A percentile compares a stretch with the other conserved stretches of the same genome.
phyloP scores from a whole-genome alignment of 2,329 filamentous ascomycete species.

The Colletotrichum sp. region DNA sequence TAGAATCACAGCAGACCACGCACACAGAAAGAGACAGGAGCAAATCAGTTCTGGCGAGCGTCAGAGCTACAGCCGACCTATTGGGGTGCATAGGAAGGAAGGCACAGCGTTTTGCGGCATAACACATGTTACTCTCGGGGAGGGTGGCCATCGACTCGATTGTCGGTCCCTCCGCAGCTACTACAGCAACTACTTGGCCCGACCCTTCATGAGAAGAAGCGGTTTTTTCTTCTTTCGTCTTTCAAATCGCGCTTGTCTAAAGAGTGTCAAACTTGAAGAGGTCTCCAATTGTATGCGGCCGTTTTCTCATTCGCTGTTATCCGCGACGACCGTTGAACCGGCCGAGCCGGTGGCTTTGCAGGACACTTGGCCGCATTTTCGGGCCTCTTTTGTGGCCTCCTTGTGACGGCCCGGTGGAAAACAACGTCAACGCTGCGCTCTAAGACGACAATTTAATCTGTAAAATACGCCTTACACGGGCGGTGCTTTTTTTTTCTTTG shows the following conservation, averaged over 20 bases:
- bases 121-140: not conserved
- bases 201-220: not conserved
- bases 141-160: not conserved
- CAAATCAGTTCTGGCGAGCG: not conserved
- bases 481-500: not conserved
- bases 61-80: not conserved
- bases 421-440: not conserved
- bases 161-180: not conserved
- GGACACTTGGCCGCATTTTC: slow-evolving; percentile 18
- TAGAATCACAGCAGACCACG: not conserved
- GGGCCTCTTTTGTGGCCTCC: slow-evolving; percentile 16
- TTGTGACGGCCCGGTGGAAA: slow-evolving; percentile 3
- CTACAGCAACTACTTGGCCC: not conserved
- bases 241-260: not conserved
- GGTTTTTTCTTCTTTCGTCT: not conserved
- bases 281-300: not conserved
- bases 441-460: not conserved
- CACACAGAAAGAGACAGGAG: not conserved
- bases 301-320: not conserved
- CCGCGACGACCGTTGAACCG: not conserved
- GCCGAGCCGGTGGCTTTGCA: slow-evolving; percentile 10
- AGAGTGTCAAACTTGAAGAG: not conserved
- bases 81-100: not conserved
- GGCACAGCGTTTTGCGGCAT: not conserved
- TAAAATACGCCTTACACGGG: slow-evolving; percentile 15